Conservation (phyloP, 495 filamentous ascomycete genomes). For the Aspergillus ellipticus region DNA sequence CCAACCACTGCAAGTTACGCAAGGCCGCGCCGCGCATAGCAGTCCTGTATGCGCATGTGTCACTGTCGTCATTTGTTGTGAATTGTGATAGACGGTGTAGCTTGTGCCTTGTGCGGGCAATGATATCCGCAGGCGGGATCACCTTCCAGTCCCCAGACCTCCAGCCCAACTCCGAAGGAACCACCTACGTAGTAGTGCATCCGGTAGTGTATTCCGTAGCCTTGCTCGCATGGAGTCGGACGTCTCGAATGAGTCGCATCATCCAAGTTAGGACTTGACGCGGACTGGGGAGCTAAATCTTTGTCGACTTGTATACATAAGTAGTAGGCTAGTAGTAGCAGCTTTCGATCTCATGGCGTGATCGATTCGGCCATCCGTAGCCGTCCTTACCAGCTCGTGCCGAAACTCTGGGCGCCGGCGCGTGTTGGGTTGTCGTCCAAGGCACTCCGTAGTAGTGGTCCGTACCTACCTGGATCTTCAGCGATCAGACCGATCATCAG, state of each 20-base stretch:
- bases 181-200: no score
- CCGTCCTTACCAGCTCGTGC: slow-evolving; percentile 1
- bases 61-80: not conserved
- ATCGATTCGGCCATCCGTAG: slow-evolving; percentile 14
- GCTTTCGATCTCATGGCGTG: slow-evolving; percentile 9
- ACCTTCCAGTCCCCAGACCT: no score
- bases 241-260: no score
- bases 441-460: not conserved
- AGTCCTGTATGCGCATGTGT: not conserved
- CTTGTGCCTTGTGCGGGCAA: not conserved
- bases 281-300: no score
- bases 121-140: no score
- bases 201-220: no score
- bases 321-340: no score
- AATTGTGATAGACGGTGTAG: no score
- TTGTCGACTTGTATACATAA: no score
- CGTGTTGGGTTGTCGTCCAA: not conserved
- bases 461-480: not conserved
- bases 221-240: no score
- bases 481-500: slow-evolving; percentile 3
- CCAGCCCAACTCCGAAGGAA: no score
- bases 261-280: no score
- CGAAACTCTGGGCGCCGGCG: slow-evolving; percentile 11
- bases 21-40: not conserved
- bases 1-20: not conserved